phyloP scores from a whole-genome alignment of 179 eudicot genomes.

The Silene noctiflora region DNA sequence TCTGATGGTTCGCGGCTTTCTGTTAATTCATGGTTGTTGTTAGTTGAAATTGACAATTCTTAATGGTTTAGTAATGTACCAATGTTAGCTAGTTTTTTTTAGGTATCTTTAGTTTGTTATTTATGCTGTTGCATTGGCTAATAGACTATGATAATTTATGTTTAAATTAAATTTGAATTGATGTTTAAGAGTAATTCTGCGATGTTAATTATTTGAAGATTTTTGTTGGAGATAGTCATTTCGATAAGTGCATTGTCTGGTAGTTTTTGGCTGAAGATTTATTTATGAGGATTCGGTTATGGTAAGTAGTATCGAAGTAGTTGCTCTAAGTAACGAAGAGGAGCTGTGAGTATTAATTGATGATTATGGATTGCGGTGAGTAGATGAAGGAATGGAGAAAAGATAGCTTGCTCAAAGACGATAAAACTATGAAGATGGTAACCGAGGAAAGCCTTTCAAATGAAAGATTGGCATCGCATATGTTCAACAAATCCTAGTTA shows the following conservation, averaged over 20 bases:
- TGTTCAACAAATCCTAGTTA: not conserved
- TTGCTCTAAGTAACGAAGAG: not conserved
- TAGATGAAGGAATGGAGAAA: not conserved
- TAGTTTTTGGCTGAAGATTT: not conserved
- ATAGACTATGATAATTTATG: not conserved
- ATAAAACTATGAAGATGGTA: not conserved
- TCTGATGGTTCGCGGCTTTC: constrained; percentile 57
- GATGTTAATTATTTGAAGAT: no score
- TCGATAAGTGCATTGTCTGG: not conserved
- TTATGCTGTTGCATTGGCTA: not conserved
- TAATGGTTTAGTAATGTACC: not conserved
- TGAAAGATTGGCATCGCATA: not conserved
- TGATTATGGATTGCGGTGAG: not conserved
- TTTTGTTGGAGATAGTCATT: not conserved
- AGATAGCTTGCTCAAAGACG: not conserved
- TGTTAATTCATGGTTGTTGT: not conserved
- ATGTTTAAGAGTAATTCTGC: not conserved
- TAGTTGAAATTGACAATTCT: not conserved
- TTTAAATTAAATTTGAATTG: not conserved
- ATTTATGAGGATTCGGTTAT: not conserved
- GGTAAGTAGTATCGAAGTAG: not conserved
- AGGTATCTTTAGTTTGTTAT: not conserved
- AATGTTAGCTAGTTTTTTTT: not conserved
- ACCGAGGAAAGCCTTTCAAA: not conserved
- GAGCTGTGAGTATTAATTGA: not conserved